These are phyloP conservation scores for Gossypioides kirkii DNA, from an alignment of 345 rosid species.

Conservation along the genomic window DNA sequence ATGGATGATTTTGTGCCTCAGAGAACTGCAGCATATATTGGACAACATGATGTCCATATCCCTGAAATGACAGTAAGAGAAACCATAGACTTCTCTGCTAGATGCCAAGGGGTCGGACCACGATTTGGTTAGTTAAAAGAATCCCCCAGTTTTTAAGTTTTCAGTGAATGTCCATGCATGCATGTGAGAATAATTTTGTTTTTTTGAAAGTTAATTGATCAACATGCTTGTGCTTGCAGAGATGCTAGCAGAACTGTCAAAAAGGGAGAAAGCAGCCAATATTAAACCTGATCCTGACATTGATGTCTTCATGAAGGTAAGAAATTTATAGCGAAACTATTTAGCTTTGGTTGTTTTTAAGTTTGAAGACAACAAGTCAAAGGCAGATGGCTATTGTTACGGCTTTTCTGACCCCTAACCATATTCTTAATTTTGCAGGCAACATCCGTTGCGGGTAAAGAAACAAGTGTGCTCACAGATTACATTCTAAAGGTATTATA, in stretches of 20 bases:
- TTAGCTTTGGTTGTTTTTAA: neutral
- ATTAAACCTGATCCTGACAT: slow-evolving; percentile 78
- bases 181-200: neutral
- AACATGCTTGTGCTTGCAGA: slow-evolving; percentile 24
- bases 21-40: slow-evolving; percentile 60
- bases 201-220: neutral
- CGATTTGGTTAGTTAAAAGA: slow-evolving; percentile 41
- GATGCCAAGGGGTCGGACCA: slow-evolving; percentile 72
- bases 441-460: slow-evolving; percentile 39
- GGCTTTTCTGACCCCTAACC: neutral
- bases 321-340: neutral
- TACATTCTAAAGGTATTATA: slow-evolving; percentile 49
- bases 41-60: slow-evolving; percentile 61
- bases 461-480: slow-evolving; percentile 49
- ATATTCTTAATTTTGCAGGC: slow-evolving; percentile 31
- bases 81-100: slow-evolving; percentile 72
- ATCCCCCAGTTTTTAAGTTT: neutral
- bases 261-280: slow-evolving; percentile 66
- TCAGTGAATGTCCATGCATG: neutral
- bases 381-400: neutral
- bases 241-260: slow-evolving; percentile 61
- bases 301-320: slow-evolving; percentile 83
- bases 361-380: neutral
- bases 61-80: slow-evolving; percentile 69
- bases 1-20: slow-evolving; percentile 62